These are phyloP conservation scores for Aspergillus spinulosporus DNA, from an alignment of 2,329 filamentous ascomycete genomes.

Conservation along the genomic window DNA sequence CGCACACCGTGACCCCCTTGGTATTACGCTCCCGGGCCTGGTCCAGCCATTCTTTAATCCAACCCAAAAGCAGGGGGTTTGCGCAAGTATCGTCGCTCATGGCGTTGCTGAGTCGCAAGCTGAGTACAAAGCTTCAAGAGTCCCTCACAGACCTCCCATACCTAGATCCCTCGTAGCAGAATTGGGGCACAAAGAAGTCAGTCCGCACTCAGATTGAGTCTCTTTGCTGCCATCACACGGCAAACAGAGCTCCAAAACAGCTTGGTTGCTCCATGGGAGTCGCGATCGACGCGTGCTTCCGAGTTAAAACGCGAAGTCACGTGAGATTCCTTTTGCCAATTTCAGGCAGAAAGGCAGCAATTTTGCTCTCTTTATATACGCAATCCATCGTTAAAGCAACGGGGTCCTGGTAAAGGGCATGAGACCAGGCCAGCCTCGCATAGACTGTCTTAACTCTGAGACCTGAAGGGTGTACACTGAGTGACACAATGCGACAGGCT, in stretches of 20 bases:
- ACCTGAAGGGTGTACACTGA: no score
- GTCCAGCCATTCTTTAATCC: slow-evolving; percentile 78
- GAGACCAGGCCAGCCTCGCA: no score
- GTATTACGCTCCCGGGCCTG: slow-evolving; percentile 66
- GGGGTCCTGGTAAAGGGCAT: no score
- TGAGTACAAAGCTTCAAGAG: background rate
- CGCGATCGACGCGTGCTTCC: slow-evolving; percentile 21
- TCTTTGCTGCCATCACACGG: background rate
- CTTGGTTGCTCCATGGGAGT: slow-evolving; percentile 1
- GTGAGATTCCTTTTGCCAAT: slow-evolving; percentile 2
- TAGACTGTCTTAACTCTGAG: no score
- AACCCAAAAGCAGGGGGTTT: slow-evolving; percentile 70
- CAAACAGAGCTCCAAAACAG: background rate
- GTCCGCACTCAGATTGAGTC: background rate
- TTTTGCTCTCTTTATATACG: background rate
- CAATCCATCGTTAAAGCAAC: no score
- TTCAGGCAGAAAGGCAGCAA: background rate
- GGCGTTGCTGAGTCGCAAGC: background rate
- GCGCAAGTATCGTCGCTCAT: slow-evolving; percentile 49
- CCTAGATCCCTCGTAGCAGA: background rate
- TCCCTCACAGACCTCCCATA: background rate
- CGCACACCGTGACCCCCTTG: slow-evolving; percentile 62
- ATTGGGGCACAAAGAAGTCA: background rate
- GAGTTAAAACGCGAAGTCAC: slow-evolving; percentile 12
- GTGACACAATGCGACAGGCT: no score